Evolutionary conservation across 2,329 filamentous ascomycete species (phyloP).

Genomic region (Nothophoma quercina): DNA sequence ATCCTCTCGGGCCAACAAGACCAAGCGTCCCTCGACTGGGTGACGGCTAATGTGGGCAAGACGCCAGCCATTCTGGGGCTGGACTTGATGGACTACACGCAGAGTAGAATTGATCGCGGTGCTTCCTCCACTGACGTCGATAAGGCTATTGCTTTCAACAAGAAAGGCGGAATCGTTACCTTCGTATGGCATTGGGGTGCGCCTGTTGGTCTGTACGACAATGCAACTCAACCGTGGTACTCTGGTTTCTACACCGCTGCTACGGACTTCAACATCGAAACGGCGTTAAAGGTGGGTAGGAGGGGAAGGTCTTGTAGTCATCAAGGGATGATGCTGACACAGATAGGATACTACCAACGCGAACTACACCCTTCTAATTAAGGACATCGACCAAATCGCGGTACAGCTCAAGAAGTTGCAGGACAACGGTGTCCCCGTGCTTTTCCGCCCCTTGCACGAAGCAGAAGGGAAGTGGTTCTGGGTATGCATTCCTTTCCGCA

Average conservation of each 20-base stretch:
- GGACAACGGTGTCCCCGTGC: constrained; percentile 54
- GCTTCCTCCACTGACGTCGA: constrained; percentile 54
- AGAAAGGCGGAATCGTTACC: constrained; percentile 57
- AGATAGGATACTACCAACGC: constrained; percentile 50
- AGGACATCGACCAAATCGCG: constrained; percentile 60
- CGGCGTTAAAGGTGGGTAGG: constrained; percentile 46
- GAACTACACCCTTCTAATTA: constrained; percentile 58
- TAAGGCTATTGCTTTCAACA: constrained; percentile 56
- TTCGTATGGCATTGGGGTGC: constrained; percentile 61
- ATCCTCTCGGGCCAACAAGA: constrained; percentile 61
- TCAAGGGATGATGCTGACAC: no score
- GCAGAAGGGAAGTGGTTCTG: constrained; percentile 62
- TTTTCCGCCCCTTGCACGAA: constrained; percentile 60
- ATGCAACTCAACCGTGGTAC: constrained; percentile 56
- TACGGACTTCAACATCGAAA: constrained; percentile 57
- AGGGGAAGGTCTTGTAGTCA: no score
- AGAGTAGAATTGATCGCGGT: constrained; percentile 55
- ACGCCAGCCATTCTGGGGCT: constrained; percentile 57
- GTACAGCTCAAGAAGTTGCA: constrained; percentile 56
- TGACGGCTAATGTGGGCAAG: constrained; percentile 56
- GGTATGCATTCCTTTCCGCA: constrained; percentile 18
- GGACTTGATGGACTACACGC: constrained; percentile 61
- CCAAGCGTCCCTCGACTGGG: constrained; percentile 53
- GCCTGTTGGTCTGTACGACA: constrained; percentile 57
- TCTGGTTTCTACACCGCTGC: constrained; percentile 60